Conservation (phyloP, 2,329 filamentous ascomycete genomes). For the Dactylellina parvicollis region DNA sequence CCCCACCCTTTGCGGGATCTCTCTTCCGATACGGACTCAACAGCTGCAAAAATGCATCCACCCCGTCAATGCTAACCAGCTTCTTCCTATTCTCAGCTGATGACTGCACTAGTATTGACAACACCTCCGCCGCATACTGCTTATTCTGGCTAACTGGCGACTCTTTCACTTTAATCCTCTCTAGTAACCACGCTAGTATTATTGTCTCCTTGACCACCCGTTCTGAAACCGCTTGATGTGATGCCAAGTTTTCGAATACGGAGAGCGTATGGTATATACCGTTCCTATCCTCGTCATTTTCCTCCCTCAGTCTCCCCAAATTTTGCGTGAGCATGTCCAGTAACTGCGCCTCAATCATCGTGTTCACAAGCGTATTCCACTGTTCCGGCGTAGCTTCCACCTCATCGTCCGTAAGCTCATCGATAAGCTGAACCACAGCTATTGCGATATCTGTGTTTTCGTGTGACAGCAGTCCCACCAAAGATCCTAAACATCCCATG, state of each 20-base stretch:
- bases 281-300: slow-evolving; percentile 74
- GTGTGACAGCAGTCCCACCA: slow-evolving; percentile 86
- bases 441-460: slow-evolving; percentile 98
- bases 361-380: slow-evolving; percentile 78
- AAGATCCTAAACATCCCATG: slow-evolving; percentile 75
- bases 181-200: slow-evolving; percentile 80
- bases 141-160: slow-evolving; percentile 83
- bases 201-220: slow-evolving; percentile 75
- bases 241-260: slow-evolving; percentile 82
- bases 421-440: slow-evolving; percentile 85
- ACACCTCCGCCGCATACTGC: slow-evolving; percentile 90
- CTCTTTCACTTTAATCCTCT: slow-evolving; percentile 76
- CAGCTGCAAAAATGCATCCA: slow-evolving; percentile 83
- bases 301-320: slow-evolving; percentile 81
- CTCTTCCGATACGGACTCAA: slow-evolving; percentile 84
- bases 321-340: slow-evolving; percentile 79
- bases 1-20: slow-evolving; percentile 83
- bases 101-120: slow-evolving; percentile 86
- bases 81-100: slow-evolving; percentile 72
- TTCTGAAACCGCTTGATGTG: slow-evolving; percentile 74
- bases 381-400: slow-evolving; percentile 81
- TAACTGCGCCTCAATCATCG: slow-evolving; percentile 75
- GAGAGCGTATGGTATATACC: slow-evolving; percentile 86
- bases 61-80: slow-evolving; percentile 73
- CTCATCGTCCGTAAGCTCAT: slow-evolving; percentile 92